Percentiles rank a stretch among this genome's conserved stretches.
These are phyloP conservation scores for Fraxinus ornus DNA, from an alignment of 305 asterid species.

Conservation along the genomic window DNA sequence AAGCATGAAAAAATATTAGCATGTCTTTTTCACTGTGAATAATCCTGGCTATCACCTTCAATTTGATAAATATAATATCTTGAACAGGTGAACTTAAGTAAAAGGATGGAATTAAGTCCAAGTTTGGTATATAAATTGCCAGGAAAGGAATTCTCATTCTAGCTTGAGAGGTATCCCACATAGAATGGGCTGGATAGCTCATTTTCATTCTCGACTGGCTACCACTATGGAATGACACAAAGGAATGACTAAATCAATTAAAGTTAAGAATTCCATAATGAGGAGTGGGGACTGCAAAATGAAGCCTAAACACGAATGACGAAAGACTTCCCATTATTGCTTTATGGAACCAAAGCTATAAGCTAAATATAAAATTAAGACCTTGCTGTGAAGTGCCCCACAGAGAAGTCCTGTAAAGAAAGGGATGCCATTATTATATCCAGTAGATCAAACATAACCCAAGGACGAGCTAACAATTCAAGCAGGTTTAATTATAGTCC, in stretches of 20 bases:
- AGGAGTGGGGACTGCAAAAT: background rate
- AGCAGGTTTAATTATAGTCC: background rate
- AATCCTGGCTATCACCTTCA: background rate
- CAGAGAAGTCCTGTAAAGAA: background rate
- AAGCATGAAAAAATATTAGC: background rate
- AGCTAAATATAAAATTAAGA: background rate
- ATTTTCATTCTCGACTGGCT: background rate
- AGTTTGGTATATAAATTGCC: background rate
- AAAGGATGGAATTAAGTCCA: background rate
- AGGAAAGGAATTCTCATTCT: background rate
- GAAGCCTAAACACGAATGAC: background rate
- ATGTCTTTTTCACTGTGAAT: background rate
- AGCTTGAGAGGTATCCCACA: background rate
- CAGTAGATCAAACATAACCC: background rate
- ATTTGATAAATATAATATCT: background rate
- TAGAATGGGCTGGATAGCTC: background rate
- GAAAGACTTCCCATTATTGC: background rate
- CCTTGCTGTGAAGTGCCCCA: background rate
- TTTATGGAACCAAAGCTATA: background rate
- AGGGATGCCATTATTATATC: background rate
- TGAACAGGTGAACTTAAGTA: background rate
- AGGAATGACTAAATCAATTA: background rate
- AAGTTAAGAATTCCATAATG: background rate
- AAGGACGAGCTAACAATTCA: background rate
- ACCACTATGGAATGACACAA: background rate